phyloP scores from a whole-genome alignment of 345 rosid species.

The Ricinus communis region DNA sequence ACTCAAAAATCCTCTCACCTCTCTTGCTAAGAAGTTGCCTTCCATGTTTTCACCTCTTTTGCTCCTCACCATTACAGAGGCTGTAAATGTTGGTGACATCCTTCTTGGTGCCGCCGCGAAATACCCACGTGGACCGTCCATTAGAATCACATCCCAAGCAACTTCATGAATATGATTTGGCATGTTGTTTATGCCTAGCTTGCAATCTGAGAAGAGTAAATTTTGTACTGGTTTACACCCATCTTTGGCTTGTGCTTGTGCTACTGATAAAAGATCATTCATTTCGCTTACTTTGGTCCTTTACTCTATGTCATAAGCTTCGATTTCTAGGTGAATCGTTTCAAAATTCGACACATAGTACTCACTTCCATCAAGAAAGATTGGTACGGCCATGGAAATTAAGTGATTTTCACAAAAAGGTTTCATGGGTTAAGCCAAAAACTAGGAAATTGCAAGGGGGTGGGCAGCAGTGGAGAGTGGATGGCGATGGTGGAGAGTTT shows the following conservation, averaged over 20 bases:
- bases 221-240: constrained; percentile 93
- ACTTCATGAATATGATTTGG: constrained; percentile 80
- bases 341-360: constrained; percentile 62
- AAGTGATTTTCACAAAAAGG: constrained; percentile 78
- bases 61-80: constrained; percentile 77
- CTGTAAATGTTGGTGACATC: constrained; percentile 82
- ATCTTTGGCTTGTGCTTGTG: constrained; percentile 32
- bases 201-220: constrained; percentile 81
- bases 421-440: constrained; percentile 79
- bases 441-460: constrained; percentile 61
- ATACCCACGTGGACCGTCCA: constrained; percentile 84
- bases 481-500: constrained; percentile 64
- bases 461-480: constrained; percentile 45
- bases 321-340: constrained; percentile 54
- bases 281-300: constrained; percentile 66
- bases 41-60: constrained; percentile 26
- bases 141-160: constrained; percentile 74
- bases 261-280: constrained; percentile 35
- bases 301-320: constrained; percentile 78
- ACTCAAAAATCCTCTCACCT: constrained; percentile 72
- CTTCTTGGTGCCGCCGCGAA: constrained; percentile 61
- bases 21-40: constrained; percentile 68
- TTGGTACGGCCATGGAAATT: constrained; percentile 66
- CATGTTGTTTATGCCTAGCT: constrained; percentile 69
- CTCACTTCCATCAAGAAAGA: constrained; percentile 78